A percentile compares a stretch with the other conserved stretches of the same genome.
phyloP scores from a whole-genome alignment of 495 filamentous ascomycete species.

The Penicillium daleae region DNA sequence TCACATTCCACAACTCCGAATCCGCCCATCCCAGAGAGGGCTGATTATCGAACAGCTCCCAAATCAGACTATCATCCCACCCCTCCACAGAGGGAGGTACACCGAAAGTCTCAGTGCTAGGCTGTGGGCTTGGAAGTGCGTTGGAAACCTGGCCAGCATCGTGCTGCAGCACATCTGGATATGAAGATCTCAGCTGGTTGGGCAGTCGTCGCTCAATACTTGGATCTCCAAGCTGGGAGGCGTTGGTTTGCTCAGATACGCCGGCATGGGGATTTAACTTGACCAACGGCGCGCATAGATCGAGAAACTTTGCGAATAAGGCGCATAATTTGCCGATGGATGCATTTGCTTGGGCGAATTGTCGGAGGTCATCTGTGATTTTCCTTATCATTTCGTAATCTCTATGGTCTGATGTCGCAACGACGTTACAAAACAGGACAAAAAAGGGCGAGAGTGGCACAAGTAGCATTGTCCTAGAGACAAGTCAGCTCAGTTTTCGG shows the following conservation, averaged over 20 bases:
- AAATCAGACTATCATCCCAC: constrained; percentile 39
- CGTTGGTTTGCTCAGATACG: not conserved
- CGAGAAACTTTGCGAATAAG: constrained; percentile 36
- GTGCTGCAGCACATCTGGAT: constrained; percentile 16
- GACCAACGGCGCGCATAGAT: constrained; percentile 31
- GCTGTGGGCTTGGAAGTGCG: constrained; percentile 3
- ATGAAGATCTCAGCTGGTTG: constrained; percentile 1
- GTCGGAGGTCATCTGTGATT: constrained; percentile 32
- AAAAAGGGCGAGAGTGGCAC: constrained; percentile 40
- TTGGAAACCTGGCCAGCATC: constrained; percentile 1
- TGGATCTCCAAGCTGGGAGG: not conserved
- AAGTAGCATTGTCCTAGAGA: constrained; percentile 35
- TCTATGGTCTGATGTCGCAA: constrained; percentile 34
- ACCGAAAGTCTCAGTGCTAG: constrained; percentile 6
- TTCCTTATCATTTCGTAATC: constrained; percentile 37
- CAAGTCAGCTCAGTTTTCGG: not conserved
- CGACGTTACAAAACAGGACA: constrained; percentile 40
- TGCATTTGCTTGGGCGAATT: constrained; percentile 29
- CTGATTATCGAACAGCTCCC: constrained; percentile 39
- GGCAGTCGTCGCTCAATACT: not conserved
- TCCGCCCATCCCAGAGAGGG: constrained; percentile 38
- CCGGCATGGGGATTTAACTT: constrained; percentile 8
- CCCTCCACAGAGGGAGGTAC: constrained; percentile 21
- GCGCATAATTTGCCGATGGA: constrained; percentile 34
- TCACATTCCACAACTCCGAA: constrained; percentile 30